Evolutionary conservation across 345 rosid genomes (phyloP).

Genomic region (Boechera retrofracta): DNA sequence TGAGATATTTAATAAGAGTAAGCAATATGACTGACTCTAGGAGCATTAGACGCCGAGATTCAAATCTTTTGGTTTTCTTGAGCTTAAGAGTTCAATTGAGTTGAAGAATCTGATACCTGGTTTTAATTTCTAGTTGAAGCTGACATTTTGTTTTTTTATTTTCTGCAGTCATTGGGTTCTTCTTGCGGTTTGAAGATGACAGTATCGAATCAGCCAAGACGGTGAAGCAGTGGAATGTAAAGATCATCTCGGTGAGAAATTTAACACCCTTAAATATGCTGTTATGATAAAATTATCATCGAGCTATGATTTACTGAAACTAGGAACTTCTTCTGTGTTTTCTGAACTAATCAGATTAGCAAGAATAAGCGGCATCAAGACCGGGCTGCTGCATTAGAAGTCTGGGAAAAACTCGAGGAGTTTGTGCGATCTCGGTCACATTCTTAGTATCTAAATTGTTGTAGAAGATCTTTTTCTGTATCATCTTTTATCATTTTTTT

Average conservation of each 20-base stretch:
- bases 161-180: conserved; percentile 86
- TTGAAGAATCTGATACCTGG: not conserved
- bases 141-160: not conserved
- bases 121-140: conserved; percentile 14
- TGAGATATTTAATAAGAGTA: conserved; percentile 91
- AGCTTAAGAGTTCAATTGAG: not conserved
- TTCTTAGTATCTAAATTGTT: conserved; percentile 47
- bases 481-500: conserved; percentile 24
- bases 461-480: conserved; percentile 42
- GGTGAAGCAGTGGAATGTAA: conserved; percentile 98
- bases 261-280: not conserved
- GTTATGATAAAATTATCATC: not conserved
- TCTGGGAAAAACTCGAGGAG: conserved; percentile 93
- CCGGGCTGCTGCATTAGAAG: conserved; percentile 94
- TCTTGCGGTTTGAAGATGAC: conserved; percentile 94
- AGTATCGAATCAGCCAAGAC: conserved; percentile 90
- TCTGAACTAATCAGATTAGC: conserved; percentile 71
- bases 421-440: conserved; percentile 87
- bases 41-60: not conserved
- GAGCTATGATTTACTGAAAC: conserved; percentile 20
- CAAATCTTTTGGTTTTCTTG: conserved; percentile 10
- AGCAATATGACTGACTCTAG: conserved; percentile 32
- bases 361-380: conserved; percentile 96
- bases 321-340: conserved; percentile 21
- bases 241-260: conserved; percentile 81